A percentile compares a stretch with the other conserved stretches of the same genome.
Evolutionary conservation across 2,329 filamentous ascomycete genomes (phyloP).

Genomic region (Neophaeococcomyces mojaviensis): DNA sequence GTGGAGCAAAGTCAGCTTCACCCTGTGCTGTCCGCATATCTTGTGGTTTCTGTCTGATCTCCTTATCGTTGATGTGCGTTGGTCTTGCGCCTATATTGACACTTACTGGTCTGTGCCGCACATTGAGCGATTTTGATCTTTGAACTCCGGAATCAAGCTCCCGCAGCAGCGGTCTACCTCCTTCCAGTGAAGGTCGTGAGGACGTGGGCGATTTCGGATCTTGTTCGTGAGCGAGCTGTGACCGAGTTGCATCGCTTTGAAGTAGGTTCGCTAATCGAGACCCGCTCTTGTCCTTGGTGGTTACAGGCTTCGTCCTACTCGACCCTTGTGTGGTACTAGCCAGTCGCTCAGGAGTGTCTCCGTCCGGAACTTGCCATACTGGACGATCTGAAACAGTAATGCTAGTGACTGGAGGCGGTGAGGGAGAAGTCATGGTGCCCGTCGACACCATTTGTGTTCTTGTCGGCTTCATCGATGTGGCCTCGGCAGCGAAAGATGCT

Average conservation of each 20-base stretch:
- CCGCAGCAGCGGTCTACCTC: conserved; percentile 54
- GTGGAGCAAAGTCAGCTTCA: conserved; percentile 16
- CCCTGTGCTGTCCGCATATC: conserved; percentile 15
- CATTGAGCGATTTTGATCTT: conserved; percentile 57
- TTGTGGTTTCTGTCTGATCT: conserved; percentile 33
- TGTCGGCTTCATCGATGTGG: conserved; percentile 31
- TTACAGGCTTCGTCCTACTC: conserved; percentile 27
- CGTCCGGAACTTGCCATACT: conserved; percentile 48
- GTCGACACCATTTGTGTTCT: conserved; percentile 55
- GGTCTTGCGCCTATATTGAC: conserved; percentile 75
- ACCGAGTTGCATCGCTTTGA: conserved; percentile 20
- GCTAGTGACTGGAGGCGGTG: conserved; percentile 33
- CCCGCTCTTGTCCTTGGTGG: conserved; percentile 20
- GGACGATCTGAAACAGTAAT: conserved; percentile 31
- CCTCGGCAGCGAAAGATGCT: conserved; percentile 10
- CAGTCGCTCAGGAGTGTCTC: conserved; percentile 14
- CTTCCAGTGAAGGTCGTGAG: conserved; percentile 64
- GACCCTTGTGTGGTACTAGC: conserved; percentile 39
- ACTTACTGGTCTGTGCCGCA: conserved; percentile 67
- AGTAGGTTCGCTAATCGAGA: conserved; percentile 30
- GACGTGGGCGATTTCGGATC: conserved; percentile 47
- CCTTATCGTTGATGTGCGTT: conserved; percentile 73
- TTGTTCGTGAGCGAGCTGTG: conserved; percentile 13
- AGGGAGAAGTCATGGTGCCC: conserved; percentile 69
- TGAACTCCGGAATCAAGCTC: conserved; percentile 54